These are phyloP conservation scores for Aspergillaceae sp. DNA, from an alignment of 2,329 filamentous ascomycete species.

Conservation along the genomic window DNA sequence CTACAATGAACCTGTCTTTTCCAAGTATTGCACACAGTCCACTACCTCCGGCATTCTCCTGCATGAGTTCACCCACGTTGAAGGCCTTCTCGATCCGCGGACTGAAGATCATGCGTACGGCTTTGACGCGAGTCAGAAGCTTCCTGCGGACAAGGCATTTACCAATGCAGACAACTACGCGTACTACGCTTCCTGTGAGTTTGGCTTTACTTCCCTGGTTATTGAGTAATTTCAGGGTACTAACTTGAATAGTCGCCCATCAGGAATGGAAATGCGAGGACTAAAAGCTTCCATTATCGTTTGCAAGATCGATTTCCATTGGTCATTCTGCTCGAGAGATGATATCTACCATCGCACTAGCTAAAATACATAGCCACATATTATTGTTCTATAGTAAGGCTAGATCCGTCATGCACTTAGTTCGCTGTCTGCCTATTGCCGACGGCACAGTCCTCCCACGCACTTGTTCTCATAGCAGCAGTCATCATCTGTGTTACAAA, in stretches of 20 bases:
- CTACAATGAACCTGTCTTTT: conserved; percentile 25
- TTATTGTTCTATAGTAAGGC: no score
- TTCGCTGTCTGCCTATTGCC: background rate
- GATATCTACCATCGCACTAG: no score
- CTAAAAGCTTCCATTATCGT: no score
- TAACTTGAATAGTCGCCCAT: background rate
- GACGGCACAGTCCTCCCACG: conserved; percentile 15
- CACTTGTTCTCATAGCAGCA: conserved; percentile 23
- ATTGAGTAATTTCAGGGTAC: background rate
- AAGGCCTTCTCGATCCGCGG: conserved; percentile 45
- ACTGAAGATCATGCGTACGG: conserved; percentile 54
- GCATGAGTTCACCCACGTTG: conserved; percentile 57
- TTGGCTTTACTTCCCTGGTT: background rate
- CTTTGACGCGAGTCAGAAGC: conserved; percentile 40
- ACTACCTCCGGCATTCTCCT: conserved; percentile 45
- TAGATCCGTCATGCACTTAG: no score
- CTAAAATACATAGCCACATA: no score
- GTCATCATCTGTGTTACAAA: conserved; percentile 17
- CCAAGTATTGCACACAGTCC: conserved; percentile 54
- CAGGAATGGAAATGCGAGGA: background rate
- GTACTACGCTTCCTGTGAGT: background rate
- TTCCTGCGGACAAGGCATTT: conserved; percentile 46
- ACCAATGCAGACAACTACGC: conserved; percentile 43
- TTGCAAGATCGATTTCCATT: no score
- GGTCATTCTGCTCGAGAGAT: no score